A percentile compares a stretch with the other conserved stretches of the same genome.
These are phyloP conservation scores for Candida xyloterini DNA, from an alignment of 805 yeast species.

Conservation along the genomic window DNA sequence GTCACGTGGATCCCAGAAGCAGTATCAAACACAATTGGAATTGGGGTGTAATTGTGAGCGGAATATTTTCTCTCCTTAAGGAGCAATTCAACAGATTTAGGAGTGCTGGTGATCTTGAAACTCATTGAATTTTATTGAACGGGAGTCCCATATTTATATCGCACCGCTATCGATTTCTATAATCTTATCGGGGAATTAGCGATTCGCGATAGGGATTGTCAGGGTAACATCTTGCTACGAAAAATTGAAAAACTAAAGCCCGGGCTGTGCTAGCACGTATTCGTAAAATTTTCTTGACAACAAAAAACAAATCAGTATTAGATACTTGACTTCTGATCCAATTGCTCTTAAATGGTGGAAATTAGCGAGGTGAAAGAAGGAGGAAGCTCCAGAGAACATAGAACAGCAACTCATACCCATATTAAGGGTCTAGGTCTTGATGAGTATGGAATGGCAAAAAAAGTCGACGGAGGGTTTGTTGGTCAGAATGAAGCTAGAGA, in stretches of 20 bases:
- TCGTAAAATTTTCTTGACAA: conserved; percentile 11
- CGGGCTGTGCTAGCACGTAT: conserved; percentile 5
- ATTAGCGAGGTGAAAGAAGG: conserved; percentile 70
- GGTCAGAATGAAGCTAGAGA: conserved; percentile 93
- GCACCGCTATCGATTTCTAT: not conserved
- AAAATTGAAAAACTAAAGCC: not conserved
- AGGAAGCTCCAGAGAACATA: conserved; percentile 24
- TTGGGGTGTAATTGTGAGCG: conserved; percentile 30
- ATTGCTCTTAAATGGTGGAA: conserved; percentile 54
- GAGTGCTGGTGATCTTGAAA: conserved; percentile 18
- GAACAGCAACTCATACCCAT: conserved; percentile 92
- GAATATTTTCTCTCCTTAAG: conserved; percentile 22
- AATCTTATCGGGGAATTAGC: conserved; percentile 1
- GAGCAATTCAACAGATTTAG: conserved; percentile 18
- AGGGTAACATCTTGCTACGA: not conserved
- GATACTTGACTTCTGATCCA: not conserved
- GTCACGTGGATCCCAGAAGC: conserved; percentile 23
- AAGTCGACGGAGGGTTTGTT: conserved; percentile 89
- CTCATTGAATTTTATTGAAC: not conserved
- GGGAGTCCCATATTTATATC: not conserved
- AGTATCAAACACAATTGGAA: conserved; percentile 25
- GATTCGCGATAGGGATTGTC: not conserved
- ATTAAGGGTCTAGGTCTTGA: conserved; percentile 96
- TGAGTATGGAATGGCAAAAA: conserved; percentile 81
- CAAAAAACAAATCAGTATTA: conserved; percentile 4